Base-by-base conservation (phyloP, 2,329 filamentous ascomycete species). In the Fonsecaea nubica region DNA sequence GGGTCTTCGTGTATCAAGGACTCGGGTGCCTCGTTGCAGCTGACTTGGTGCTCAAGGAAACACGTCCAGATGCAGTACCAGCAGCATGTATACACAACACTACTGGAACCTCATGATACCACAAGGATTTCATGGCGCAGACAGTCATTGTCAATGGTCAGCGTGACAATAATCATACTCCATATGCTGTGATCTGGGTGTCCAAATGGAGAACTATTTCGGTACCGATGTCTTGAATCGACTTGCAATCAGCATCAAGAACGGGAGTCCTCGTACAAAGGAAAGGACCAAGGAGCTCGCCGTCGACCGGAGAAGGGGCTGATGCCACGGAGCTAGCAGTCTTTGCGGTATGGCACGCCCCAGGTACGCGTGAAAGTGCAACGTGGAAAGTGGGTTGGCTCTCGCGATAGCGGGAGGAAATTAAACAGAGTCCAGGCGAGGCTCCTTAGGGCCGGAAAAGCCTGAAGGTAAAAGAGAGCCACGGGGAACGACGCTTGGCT, bases 371-470 rank as follows among this genome's bases (percentile, higher is more conserved):
- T 53, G 21, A 33, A 68, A n/a, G 38, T 54, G 35, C 38, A 32
- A 58, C 35, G 32, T 64, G 40, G 50, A 35, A 42, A 50, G 38
- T 40, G 60, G 66, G 66, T 66, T 68, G 63, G 66, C 18, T 50
- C 30, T 30, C 15, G 15, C 40, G 15, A 42, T 50, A 32, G 32
- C 52, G 30, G 10, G 57, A 25, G 59, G 66, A 66, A 42, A 65
- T 66, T 66, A 62, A 66, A 64, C 58, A 66, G 38, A 21, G 18
- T 55, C 61, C 40, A 50, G 45, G 42, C 25, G 56, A 52, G 30
- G 59, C 33, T 45, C 18, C 48, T 13, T 59, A 25, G 53, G 30
- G 33, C 53, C 30, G 53, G 15, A 33, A n/a, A 40, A 32, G 12
- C 45, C 18, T 38, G 45, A 54, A 53, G 33, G 35, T 21, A 54